Evolutionary conservation across 768 basidiomycete genomes (phyloP).

Genomic region (Guyanaporus albipodus): DNA sequence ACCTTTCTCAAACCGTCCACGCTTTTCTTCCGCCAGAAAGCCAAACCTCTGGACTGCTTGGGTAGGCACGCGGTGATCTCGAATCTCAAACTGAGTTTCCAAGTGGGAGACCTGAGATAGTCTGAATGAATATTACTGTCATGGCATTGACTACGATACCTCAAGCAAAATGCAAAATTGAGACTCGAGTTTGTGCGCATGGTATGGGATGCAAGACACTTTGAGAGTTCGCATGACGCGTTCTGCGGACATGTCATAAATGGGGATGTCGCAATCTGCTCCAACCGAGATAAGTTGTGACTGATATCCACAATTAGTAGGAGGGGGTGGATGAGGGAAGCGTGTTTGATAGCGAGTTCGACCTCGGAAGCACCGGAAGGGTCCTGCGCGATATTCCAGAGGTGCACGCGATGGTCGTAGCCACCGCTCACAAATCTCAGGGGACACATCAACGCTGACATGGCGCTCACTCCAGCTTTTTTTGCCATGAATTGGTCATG

Average conservation of each 20-base stretch:
- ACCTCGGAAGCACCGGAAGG: constrained; percentile 29
- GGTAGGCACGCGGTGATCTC: constrained; percentile 39
- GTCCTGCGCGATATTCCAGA: constrained; percentile 41
- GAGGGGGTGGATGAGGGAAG: constrained; percentile 41
- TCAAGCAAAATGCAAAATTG: constrained; percentile 43
- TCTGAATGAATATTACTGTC: neutral
- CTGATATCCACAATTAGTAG: constrained; percentile 42
- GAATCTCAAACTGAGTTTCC: constrained; percentile 52
- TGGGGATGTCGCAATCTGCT: constrained; percentile 43
- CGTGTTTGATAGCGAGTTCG: constrained; percentile 40
- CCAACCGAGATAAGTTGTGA: constrained; percentile 44
- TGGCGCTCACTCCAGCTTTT: constrained; percentile 40
- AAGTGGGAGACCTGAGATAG: constrained; percentile 41
- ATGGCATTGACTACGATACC: constrained; percentile 26
- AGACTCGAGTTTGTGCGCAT: constrained; percentile 37
- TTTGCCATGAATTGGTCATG: constrained; percentile 35
- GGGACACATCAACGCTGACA: constrained; percentile 40
- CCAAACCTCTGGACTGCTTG: constrained; percentile 43
- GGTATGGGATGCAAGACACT: constrained; percentile 41
- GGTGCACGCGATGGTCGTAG: constrained; percentile 44
- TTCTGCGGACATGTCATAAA: constrained; percentile 47
- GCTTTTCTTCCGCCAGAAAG: constrained; percentile 32
- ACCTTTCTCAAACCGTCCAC: constrained; percentile 48
- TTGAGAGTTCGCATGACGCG: constrained; percentile 39
- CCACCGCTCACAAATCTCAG: constrained; percentile 47